A percentile compares a stretch with the other conserved stretches of the same genome.
These are phyloP conservation scores for Coccomyxa sp. DNA, from an alignment of 139 green algal species.

Conservation along the genomic window DNA sequence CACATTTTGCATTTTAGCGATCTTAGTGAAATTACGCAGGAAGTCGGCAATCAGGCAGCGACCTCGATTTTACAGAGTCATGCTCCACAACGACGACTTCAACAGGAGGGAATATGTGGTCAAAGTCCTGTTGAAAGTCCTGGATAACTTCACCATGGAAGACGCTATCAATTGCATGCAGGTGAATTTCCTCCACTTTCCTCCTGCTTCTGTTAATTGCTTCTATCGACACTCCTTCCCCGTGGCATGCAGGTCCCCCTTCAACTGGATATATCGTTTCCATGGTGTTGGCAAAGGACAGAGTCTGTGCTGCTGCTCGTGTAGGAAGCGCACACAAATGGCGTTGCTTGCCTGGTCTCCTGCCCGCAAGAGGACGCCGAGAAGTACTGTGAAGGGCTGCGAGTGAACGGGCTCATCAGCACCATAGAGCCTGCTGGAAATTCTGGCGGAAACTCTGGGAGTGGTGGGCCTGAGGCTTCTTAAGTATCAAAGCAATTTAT, in stretches of 20 bases:
- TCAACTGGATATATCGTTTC: background rate
- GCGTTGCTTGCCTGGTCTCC: slow-evolving; percentile 71
- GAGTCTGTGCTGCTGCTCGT: background rate
- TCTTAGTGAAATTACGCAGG: slow-evolving; percentile 7
- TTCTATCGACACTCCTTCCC: background rate
- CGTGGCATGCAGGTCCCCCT: background rate
- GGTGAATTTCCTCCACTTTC: slow-evolving; percentile 6
- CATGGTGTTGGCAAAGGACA: background rate
- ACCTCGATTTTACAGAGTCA: slow-evolving; percentile 75
- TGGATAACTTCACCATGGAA: slow-evolving; percentile 75
- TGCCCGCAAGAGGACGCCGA: slow-evolving; percentile 86
- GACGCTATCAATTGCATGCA: slow-evolving; percentile 87
- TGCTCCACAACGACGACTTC: slow-evolving; percentile 91
- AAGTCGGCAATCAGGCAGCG: slow-evolving; percentile 44
- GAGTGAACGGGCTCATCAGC: slow-evolving; percentile 78
- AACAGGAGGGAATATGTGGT: slow-evolving; percentile 93
- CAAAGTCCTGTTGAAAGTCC: slow-evolving; percentile 82
- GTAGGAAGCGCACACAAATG: slow-evolving; percentile 82
- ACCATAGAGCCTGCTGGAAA: slow-evolving; percentile 67
- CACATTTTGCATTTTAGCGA: background rate
- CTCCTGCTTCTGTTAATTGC: background rate
- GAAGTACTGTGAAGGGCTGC: slow-evolving; percentile 75
- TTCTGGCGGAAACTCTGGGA: background rate
- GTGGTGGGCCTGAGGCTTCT: background rate
- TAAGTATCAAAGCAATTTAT: background rate